Evolutionary conservation across 768 basidiomycete species (phyloP), one percentile per base, ranked within the genome.

Genomic region (Mycena haematopus): DNA sequence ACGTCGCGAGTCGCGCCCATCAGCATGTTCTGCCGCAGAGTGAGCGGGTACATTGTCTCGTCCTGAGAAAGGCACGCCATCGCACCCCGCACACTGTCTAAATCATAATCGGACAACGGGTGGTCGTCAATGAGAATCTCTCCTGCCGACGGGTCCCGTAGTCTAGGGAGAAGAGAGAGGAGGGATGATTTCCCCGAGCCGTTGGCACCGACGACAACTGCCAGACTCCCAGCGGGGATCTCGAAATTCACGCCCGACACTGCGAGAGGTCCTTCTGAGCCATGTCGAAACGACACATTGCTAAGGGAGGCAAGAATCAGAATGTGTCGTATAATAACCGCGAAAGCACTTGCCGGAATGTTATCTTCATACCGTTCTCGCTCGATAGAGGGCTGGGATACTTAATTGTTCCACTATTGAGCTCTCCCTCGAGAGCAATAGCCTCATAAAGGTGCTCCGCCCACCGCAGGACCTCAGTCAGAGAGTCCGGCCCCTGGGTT

Each of bases 11-110:
- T 19, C 17, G 69, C 36, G 1, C 79, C 78, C 56, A 80, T 62
- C 0, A 75, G 70, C 44, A 82, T 77, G 52, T 81, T 81, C 29
- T 80, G 75, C 35, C 59, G 62, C 17, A 77, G 44, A 0, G 76
- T 73, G 11, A 79, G 35, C 7, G 78, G 70, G 69, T 77, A 70
- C 64, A 78, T 63, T 58, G 74, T 47, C 62, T 80, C 73, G 6
- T 78, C 71, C 63, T 84, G 83, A 1, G 74, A 73, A 3, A 84
- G 71, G 51, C 78, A 78, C 3, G 82, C 79, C 33, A 77, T 82
- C 3, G 75, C 70, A 2, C 66, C 57, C 11, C 80, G 77, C 31
- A 85, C 58, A 21, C 74, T 70, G 1, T 65, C 57, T 3, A 76
- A 50, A 10, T 68, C 64, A 50, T 78, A 82, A 5, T 69, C 65